phyloP scores from a whole-genome alignment of 129 eudicot genomes.

The Helianthus tuberosus region DNA sequence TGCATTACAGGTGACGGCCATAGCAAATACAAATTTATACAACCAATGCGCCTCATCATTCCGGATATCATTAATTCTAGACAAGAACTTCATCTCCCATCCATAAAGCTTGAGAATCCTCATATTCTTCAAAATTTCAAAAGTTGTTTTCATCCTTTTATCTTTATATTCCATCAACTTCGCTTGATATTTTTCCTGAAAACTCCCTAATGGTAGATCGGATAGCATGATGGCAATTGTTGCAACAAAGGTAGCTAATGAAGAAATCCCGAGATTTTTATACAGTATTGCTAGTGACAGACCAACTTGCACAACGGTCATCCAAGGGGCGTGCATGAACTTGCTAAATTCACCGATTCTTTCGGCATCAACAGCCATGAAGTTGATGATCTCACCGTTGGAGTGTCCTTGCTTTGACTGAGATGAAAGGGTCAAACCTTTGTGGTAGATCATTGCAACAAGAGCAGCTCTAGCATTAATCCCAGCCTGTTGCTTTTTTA shows the following conservation, averaged over 20 bases:
- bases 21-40: slow-evolving; percentile 50
- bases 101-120: slow-evolving; percentile 89
- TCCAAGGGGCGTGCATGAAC: slow-evolving; percentile 81
- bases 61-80: slow-evolving; percentile 58
- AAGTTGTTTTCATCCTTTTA: slow-evolving; percentile 82
- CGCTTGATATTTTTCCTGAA: slow-evolving; percentile 68
- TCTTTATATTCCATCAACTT: slow-evolving; percentile 77
- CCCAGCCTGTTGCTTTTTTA: slow-evolving; percentile 63
- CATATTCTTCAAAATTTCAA: slow-evolving; percentile 88
- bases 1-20: slow-evolving; percentile 45
- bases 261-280: slow-evolving; percentile 68
- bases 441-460: slow-evolving; percentile 67
- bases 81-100: slow-evolving; percentile 94
- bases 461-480: slow-evolving; percentile 60
- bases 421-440: slow-evolving; percentile 72
- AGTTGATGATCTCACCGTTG: slow-evolving; percentile 75
- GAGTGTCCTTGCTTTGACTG: slow-evolving; percentile 68
- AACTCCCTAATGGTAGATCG: slow-evolving; percentile 65
- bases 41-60: slow-evolving; percentile 68
- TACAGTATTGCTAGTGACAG: slow-evolving; percentile 64
- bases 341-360: slow-evolving; percentile 63
- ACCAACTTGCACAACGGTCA: slow-evolving; percentile 61
- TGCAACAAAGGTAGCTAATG: slow-evolving; percentile 64
- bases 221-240: slow-evolving; percentile 59
- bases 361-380: slow-evolving; percentile 88